A percentile compares a stretch with the other conserved stretches of the same genome.
These are phyloP conservation scores for Ceratocystis harringtonii DNA, from an alignment of 2,329 filamentous ascomycete genomes.

Conservation along the genomic window DNA sequence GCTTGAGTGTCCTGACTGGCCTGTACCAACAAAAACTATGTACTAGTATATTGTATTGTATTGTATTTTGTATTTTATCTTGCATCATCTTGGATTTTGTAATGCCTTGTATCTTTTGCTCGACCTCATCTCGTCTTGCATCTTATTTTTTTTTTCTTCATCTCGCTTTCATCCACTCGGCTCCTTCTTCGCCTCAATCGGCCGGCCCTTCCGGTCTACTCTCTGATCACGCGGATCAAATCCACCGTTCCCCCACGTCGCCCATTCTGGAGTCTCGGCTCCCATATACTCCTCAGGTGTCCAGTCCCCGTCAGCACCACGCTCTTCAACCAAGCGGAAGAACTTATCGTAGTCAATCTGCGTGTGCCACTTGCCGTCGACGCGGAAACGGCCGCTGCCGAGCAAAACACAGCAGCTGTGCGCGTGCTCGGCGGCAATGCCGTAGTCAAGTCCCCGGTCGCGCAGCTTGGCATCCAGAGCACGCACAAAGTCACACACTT, in stretches of 20 bases:
- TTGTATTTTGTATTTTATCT: not conserved
- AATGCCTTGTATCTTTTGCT: not conserved
- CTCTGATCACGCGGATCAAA: conserved; percentile 84
- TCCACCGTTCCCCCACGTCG: conserved; percentile 82
- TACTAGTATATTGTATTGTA: conserved; percentile 3
- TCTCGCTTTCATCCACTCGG: not conserved
- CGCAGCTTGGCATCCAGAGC: conserved; percentile 56
- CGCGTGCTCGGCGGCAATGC: conserved; percentile 86
- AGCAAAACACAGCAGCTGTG: conserved; percentile 88
- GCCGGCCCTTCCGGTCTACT: conserved; percentile 72
- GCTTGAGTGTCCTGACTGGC: not conserved
- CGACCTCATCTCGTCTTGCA: not conserved
- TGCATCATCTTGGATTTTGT: not conserved
- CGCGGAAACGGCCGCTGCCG: conserved; percentile 64
- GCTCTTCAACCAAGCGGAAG: conserved; percentile 66
- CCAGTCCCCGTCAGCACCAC: conserved; percentile 52
- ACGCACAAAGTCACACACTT: conserved; percentile 69
- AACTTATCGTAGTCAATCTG: conserved; percentile 81
- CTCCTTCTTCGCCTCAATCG: conserved; percentile 30
- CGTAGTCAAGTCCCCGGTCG: conserved; percentile 61
- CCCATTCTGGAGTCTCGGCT: conserved; percentile 77
- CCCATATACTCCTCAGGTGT: conserved; percentile 83
- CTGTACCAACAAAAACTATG: not conserved
- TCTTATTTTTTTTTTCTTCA: not conserved
- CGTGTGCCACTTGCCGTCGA: conserved; percentile 73